Base-by-base conservation (phyloP, 2,329 filamentous ascomycete species). In the Lecanoromycetidae sp. region DNA sequence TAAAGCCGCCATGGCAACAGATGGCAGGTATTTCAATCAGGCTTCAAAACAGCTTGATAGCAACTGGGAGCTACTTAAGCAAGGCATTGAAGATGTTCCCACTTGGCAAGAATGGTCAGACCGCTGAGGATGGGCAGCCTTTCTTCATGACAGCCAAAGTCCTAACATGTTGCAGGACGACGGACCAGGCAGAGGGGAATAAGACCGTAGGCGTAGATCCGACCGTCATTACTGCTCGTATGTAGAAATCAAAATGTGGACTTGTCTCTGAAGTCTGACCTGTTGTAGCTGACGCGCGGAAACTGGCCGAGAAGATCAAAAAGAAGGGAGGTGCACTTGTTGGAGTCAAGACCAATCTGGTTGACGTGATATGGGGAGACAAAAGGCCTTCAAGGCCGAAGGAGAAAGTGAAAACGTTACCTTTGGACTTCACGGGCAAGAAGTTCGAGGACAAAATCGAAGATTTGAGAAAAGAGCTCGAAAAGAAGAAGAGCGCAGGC, bases 11-110 rank as follows among this genome's bases (percentile, higher is more conserved):
- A 70, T 98, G 48, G 87, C 91, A 10, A 98, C 91, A 25, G 91
- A 98, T 63, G 91, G 91, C 25, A 82, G 91, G 55, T 98, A 98
- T 67, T 98, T 96, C 74, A 96, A 94, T 68, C 91, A 98, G 66
- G 91, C 91, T 22, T 72, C 80, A 52, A 85, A 88, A 58, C 87
- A 98, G 64, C 77, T 98, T 25, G 91, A 96, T 63, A 69, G 66
- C 58, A 96, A 96, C 64, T 98, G 91, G 91, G 71, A 77, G 41
- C 71, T 98, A 33, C 71, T 98, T 52, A 98, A 95, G 70, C 87
- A 94, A 59, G 91, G 91, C 5, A 72, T 94, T 39, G 85, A 91
- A 60, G 87, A 94, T 64, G 87, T 95, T 8, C 90, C 87, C 1
- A 96, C 90, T 0, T 98, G 91, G 85, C 87, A 95, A 62, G 91